Base-by-base conservation (phyloP, 441 rosid genomes). In the Populus hybrid region DNA sequence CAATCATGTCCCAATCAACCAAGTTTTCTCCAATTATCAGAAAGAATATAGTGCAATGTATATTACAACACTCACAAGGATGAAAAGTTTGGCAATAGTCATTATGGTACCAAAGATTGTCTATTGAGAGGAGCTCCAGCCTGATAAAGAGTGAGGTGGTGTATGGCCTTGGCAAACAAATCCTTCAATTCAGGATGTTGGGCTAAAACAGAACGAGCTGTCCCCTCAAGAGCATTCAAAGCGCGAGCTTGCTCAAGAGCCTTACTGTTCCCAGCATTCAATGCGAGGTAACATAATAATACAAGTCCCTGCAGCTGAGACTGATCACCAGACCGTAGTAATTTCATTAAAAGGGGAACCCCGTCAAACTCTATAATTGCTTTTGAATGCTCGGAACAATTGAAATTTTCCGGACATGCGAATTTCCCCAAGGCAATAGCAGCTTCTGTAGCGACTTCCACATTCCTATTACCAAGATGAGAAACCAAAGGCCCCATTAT, bases 351-450 rank as follows among this genome's bases (percentile, higher is more conserved):
- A 72, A 78, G 75, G 6, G 84, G 88, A 68, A 90, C 84, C 16
- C 91, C 91, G 9, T 78, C 81, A 72, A 84, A 87, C 71, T 90
- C 91, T 77, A 90, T 86, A 32, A 90, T 81, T 0, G 88, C 82
- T 71, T 87, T 87, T 0, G 94, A 87, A 82, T 91, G 93, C 72
- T 84, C 86, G 3, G 77, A 23, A 74, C 83, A 67, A 67, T 88
- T 88, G 84, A 87, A 91, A 82, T 91, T 91, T 12, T 88, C 93
- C 0, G 87, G 87, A 61, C 73, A 80, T 34, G 81, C 90, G 78
- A 91, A 91, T 75, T 91, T 91, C 10, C 80, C 86, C 79, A 91
- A 64, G 0, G 91, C 90, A 69, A 79, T 74, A 36, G 88, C 90
- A 61, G 90, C 90, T 84, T 88, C 89, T 40, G 79, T 85, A 0